Conservation (phyloP, 164 flowering plant genomes). For the Berberis thunbergii region DNA sequence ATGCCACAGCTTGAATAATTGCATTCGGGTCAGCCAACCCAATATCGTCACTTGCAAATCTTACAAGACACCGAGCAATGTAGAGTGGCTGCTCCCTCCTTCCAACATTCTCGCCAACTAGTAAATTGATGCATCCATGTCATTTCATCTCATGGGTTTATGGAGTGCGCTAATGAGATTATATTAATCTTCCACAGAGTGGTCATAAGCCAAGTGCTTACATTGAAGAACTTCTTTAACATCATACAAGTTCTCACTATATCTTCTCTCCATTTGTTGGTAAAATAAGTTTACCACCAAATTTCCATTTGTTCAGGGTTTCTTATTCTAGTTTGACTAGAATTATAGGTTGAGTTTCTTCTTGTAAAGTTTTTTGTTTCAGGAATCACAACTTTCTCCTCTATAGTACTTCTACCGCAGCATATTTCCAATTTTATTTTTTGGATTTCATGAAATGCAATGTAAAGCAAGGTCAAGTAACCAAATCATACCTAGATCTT, state of each 20-base stretch:
- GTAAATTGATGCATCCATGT: constrained; percentile 72
- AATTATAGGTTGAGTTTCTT: too few species aligned
- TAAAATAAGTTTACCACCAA: too few species aligned
- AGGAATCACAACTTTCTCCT: too few species aligned
- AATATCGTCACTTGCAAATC: constrained; percentile 85
- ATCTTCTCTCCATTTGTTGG: too few species aligned
- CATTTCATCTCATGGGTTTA: constrained; percentile 86
- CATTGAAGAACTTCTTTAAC: constrained; percentile 70
- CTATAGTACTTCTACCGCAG: too few species aligned
- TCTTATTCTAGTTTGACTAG: too few species aligned
- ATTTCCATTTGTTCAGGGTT: too few species aligned
- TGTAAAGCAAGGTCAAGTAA: too few species aligned
- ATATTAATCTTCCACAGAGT: constrained; percentile 77
- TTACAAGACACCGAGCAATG: constrained; percentile 57
- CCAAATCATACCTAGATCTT: too few species aligned
- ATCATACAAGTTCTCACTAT: constrained; percentile 46
- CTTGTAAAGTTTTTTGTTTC: too few species aligned
- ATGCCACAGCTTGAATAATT: constrained; percentile 63
- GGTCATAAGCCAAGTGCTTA: constrained; percentile 69
- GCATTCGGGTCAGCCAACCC: constrained; percentile 82
- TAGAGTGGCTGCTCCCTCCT: constrained; percentile 84
- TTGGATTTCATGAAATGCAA: too few species aligned
- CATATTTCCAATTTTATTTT: too few species aligned
- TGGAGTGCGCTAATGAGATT: constrained; percentile 76
- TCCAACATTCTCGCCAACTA: constrained; percentile 88